These are phyloP conservation scores for Penicillium sclerotiorum DNA, from an alignment of 2,329 filamentous ascomycete genomes.

Conservation along the genomic window DNA sequence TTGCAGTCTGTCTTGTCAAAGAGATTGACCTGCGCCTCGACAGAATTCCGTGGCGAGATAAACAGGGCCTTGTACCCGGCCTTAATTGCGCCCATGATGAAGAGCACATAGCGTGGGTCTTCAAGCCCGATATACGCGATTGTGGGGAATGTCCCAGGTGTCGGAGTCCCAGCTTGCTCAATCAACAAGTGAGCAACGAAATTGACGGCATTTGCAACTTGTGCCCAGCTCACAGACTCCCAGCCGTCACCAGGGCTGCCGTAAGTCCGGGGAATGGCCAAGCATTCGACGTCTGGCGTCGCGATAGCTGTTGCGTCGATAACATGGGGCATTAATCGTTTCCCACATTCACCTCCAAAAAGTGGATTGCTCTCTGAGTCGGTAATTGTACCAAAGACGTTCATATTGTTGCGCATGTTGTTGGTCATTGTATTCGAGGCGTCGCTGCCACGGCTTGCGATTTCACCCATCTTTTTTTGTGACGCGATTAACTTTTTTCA, in stretches of 20 bases:
- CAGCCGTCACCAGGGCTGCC: constrained; percentile 1
- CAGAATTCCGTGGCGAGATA: constrained; percentile 8
- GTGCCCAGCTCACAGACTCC: constrained; percentile 7
- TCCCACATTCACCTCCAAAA: constrained; percentile 2
- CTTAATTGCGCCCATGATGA: constrained; percentile 10
- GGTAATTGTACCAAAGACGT: constrained; percentile 8
- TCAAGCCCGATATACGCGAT: constrained; percentile 10
- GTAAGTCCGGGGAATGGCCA: constrained; percentile 1
- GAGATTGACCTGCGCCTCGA: constrained; percentile 7
- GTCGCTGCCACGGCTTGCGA: background rate
- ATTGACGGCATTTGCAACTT: constrained; percentile 12
- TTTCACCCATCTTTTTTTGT: constrained; percentile 5
- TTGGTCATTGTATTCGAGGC: constrained; percentile 3
- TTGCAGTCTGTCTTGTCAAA: constrained; percentile 3
- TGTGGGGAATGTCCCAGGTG: constrained; percentile 6
- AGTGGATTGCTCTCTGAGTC: constrained; percentile 4
- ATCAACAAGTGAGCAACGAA: constrained; percentile 5
- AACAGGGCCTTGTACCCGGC: constrained; percentile 9
- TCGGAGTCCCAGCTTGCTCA: background rate
- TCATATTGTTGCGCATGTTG: constrained; percentile 4
- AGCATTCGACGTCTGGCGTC: constrained; percentile 5
- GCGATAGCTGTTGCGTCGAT: constrained; percentile 9
- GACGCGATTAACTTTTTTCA: background rate
- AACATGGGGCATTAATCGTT: constrained; percentile 7
- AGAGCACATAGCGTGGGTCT: constrained; percentile 3